Evolutionary conservation across 345 rosid genomes (phyloP), one percentile per base, ranked within the genome.

Genomic region (Zanthoxylum bungeanum): DNA sequence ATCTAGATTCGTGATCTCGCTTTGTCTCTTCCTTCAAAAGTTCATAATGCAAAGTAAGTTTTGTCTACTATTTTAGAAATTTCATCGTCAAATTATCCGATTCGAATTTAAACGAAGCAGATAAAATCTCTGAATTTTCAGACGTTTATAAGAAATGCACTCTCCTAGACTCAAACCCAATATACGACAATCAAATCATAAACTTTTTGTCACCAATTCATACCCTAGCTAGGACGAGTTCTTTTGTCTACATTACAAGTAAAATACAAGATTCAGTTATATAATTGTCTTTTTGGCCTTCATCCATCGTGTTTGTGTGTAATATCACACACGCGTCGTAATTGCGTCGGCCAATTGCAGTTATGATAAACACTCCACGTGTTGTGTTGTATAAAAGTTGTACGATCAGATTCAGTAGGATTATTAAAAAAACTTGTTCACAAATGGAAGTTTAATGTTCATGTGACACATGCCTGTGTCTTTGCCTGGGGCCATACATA

Each of bases 1-100:
- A 42, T 68, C 16, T 30, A 21, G 37, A 64, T 64, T 19, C 25
- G 34, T 60, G 75, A 68, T 75, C 73, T 61, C 19, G 36, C 58
- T 39, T 49, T 61, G 73, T 61, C 77, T 40, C 33, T 30, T 60
- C 37, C 57, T 44, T 21, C 21, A 42, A 17, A 37, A 55, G 2
- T n/a, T 9, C 33, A 7, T 4, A 19, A 25, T 11, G 40, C 22
- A n/a, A 61, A 62, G 31, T 63, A n/a, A n/a, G n/a, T n/a, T n/a
- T n/a, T n/a, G n/a, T n/a, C n/a, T n/a, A n/a, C n/a, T n/a, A n/a
- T n/a, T n/a, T n/a, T n/a, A n/a, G n/a, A n/a, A n/a, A n/a, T n/a
- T n/a, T n/a, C n/a, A n/a, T n/a, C n/a, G n/a, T n/a, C n/a, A n/a
- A n/a, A n/a, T n/a, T n/a, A n/a, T n/a, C n/a, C n/a, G n/a, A n/a